phyloP scores from a whole-genome alignment of 495 filamentous ascomycete genomes.

The Lophiotrema nucula region DNA sequence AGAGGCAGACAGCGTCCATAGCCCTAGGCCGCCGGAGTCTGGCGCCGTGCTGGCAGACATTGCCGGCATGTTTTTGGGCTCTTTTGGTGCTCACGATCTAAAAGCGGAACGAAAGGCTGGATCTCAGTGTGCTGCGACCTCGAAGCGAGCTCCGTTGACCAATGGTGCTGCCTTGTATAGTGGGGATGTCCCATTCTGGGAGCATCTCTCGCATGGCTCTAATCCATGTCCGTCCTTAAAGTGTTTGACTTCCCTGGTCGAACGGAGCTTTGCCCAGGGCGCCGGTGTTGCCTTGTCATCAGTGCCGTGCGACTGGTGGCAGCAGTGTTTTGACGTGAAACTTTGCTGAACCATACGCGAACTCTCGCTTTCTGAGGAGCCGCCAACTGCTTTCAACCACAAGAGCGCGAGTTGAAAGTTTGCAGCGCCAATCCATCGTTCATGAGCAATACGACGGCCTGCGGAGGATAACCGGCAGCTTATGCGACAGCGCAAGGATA shows the following conservation, averaged over 20 bases:
- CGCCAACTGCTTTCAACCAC: no score
- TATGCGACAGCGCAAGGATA: no score
- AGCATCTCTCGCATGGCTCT: neutral
- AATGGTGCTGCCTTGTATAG: neutral
- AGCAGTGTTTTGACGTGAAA: no score
- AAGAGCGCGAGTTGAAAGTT: neutral
- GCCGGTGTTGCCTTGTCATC: no score
- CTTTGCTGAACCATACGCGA: no score
- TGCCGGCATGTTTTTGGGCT: conserved; percentile 19
- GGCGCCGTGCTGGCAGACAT: conserved; percentile 16
- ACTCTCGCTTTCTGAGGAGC: no score
- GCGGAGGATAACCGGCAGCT: neutral
- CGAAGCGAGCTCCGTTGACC: conserved; percentile 5
- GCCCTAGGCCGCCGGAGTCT: neutral
- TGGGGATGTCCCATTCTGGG: conserved; percentile 5
- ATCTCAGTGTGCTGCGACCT: conserved; percentile 6
- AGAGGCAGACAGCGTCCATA: conserved; percentile 1
- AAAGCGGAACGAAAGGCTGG: conserved; percentile 22
- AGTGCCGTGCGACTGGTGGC: no score
- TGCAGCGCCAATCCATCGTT: neutral
- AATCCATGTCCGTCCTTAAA: neutral
- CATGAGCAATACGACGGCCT: neutral
- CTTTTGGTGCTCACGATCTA: conserved; percentile 20
- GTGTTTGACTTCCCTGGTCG: conserved; percentile 13
- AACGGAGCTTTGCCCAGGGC: neutral